Evolutionary conservation across 306 rosid genomes (phyloP).

Genomic region (Acmispon strigosus): DNA sequence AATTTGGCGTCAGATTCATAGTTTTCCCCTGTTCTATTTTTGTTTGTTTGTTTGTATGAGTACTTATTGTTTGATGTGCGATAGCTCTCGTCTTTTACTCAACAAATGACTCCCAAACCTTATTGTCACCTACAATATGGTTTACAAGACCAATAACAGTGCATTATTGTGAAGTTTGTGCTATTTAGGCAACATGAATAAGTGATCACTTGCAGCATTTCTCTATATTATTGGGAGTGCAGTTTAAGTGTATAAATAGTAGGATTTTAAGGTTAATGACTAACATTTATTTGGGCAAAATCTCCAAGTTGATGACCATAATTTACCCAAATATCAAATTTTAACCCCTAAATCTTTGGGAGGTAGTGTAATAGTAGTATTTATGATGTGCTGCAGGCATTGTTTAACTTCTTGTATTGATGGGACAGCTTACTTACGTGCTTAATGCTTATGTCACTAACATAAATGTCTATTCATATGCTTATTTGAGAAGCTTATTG

Average conservation of each 20-base stretch:
- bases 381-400: background rate
- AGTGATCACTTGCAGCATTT: background rate
- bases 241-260: background rate
- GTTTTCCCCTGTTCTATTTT: background rate
- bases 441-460: no score
- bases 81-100: background rate
- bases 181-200: background rate
- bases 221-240: background rate
- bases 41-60: background rate
- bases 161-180: background rate
- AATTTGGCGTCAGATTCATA: background rate
- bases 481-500: no score
- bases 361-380: background rate
- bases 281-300: background rate
- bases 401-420: background rate
- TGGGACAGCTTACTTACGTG: no score
- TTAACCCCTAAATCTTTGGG: background rate
- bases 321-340: background rate
- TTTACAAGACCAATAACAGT: background rate
- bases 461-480: no score
- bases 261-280: background rate
- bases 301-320: background rate
- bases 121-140: background rate
- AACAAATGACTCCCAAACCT: background rate
- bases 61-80: background rate